Conservation (phyloP, 192 early-diverging fungal genomes). For the Rhizophagus sp. region DNA sequence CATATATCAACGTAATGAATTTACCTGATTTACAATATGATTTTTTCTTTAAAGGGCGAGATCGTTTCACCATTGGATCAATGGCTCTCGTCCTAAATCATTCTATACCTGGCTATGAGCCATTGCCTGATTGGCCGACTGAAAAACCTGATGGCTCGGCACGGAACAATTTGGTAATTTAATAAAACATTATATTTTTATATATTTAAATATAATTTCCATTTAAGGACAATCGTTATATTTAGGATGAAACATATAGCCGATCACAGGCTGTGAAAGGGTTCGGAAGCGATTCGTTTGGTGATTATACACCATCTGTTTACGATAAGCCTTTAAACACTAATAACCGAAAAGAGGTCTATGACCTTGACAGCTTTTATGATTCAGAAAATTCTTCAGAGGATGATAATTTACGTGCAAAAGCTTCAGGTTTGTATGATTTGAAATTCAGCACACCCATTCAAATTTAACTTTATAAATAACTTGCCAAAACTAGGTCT, state of each 20-base stretch:
- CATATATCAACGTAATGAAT: not conserved
- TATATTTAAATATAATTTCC: not conserved
- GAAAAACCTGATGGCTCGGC: conserved; percentile 54
- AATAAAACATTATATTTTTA: conserved; percentile 29
- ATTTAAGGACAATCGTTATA: not conserved
- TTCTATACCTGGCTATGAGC: conserved; percentile 66
- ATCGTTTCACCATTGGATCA: conserved; percentile 63
- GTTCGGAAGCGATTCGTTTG: conserved; percentile 48
- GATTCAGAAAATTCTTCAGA: conserved; percentile 35
- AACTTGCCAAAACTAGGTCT: not conserved
- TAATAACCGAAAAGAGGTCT: conserved; percentile 38
- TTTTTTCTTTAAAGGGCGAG: conserved; percentile 37
- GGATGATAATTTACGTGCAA: conserved; percentile 25
- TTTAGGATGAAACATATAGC: conserved; percentile 28
- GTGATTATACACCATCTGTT: conserved; percentile 15
- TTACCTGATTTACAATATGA: not conserved
- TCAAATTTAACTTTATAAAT: not conserved
- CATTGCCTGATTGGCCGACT: conserved; percentile 80
- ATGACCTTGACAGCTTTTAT: conserved; percentile 48
- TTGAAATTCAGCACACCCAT: not conserved
- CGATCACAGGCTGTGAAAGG: conserved; percentile 29
- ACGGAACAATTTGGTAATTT: conserved; percentile 54
- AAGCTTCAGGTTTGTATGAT: not conserved
- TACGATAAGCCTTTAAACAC: conserved; percentile 11
- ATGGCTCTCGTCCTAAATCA: conserved; percentile 65